phyloP scores from a whole-genome alignment of 1,284 basidiomycete species.

The Exobasidium rhododendri region DNA sequence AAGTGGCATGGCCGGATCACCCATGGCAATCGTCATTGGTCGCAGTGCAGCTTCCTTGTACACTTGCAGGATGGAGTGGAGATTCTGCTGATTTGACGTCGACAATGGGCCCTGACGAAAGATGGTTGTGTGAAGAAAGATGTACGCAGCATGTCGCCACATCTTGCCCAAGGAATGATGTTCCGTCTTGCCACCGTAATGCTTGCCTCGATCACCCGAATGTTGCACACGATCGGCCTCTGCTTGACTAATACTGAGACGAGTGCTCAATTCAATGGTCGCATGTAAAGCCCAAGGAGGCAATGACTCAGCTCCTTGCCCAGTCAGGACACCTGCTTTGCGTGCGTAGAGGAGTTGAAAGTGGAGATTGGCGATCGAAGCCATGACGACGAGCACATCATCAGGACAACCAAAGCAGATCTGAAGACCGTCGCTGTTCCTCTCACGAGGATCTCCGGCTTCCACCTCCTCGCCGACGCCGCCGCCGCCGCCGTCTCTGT shows the following conservation, averaged over 20 bases:
- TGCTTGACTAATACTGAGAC: neutral
- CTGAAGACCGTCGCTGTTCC: neutral
- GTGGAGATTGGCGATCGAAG: constrained; percentile 7
- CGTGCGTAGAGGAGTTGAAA: constrained; percentile 4
- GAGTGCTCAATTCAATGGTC: neutral
- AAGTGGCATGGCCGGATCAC: constrained; percentile 1
- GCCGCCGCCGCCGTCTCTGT: neutral
- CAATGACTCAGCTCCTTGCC: constrained; percentile 4
- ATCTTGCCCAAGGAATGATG: neutral
- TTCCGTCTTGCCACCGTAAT: neutral
- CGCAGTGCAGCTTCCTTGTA: neutral
- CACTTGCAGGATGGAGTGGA: neutral
- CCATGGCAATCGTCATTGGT: neutral
- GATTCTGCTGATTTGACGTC: neutral
- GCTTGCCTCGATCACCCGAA: neutral
- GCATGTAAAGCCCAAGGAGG: constrained; percentile 11
- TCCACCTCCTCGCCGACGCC: neutral
- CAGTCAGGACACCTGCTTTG: neutral
- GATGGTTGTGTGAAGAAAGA: neutral
- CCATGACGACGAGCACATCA: constrained; percentile 3
- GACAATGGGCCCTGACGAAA: constrained; percentile 3
- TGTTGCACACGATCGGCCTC: neutral
- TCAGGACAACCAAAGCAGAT: constrained; percentile 12
- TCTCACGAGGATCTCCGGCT: neutral
- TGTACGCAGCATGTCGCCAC: constrained; percentile 7